Evolutionary conservation across 495 filamentous ascomycete species (phyloP).

Genomic region (Xylaria flabelliformis): DNA sequence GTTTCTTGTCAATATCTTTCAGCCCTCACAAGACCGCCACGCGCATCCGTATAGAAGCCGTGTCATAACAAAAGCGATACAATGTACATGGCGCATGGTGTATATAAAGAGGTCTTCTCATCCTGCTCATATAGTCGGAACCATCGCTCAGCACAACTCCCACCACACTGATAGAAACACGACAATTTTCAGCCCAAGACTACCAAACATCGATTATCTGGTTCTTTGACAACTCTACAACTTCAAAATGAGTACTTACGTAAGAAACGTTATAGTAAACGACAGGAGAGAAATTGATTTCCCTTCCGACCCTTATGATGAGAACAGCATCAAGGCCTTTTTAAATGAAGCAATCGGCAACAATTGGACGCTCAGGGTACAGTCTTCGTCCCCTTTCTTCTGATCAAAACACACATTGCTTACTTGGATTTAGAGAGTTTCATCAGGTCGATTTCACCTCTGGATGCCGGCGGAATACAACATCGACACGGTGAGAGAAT

Average conservation of each 20-base stretch:
- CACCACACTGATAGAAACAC: not conserved
- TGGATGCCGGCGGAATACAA: not conserved
- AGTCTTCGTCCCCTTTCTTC: not conserved
- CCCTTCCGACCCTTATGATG: not conserved
- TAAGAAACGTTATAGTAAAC: too few relatives aligned
- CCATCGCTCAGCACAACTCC: not conserved
- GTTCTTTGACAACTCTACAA: not conserved
- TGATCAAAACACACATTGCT: not conserved
- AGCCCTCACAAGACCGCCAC: not conserved
- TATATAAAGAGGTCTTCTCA: not conserved
- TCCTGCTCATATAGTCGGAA: not conserved
- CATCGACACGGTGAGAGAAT: not conserved
- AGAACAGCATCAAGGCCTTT: not conserved
- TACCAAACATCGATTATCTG: not conserved
- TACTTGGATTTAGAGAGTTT: not conserved
- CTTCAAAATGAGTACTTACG: not conserved
- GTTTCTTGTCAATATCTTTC: not conserved
- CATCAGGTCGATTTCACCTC: not conserved
- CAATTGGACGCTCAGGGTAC: not conserved
- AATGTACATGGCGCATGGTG: not conserved
- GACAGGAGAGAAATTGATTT: not conserved
- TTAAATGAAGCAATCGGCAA: not conserved
- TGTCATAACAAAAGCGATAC: not conserved
- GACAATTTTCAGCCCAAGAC: not conserved
- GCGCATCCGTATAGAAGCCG: not conserved